Conservation (phyloP, 805 yeast genomes). For the Kazachstania viticola region DNA sequence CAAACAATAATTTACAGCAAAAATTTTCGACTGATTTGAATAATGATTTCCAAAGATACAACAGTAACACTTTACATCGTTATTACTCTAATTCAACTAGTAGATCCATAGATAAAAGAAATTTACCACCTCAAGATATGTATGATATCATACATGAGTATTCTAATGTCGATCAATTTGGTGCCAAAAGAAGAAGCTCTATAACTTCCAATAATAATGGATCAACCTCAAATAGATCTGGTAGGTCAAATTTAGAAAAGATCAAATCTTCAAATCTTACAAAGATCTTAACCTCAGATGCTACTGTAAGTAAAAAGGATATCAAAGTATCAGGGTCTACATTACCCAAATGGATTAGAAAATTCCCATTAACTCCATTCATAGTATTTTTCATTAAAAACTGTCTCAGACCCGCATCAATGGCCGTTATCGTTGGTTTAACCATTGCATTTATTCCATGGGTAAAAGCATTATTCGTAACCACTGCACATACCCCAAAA, state of each 20-base stretch:
- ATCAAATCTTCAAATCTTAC: constrained; percentile 18
- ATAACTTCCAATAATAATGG: constrained; percentile 1
- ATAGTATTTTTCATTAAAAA: constrained; percentile 35
- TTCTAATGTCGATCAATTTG: constrained; percentile 26
- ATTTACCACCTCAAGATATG: constrained; percentile 32
- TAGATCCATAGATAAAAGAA: constrained; percentile 23
- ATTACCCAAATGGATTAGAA: constrained; percentile 18
- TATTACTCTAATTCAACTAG: constrained; percentile 1
- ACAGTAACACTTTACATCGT: background rate
- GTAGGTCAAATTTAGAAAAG: constrained; percentile 6
- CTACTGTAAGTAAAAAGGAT: constrained; percentile 22
- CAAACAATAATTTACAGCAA: background rate
- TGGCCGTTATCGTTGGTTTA: constrained; percentile 55
- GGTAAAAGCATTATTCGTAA: constrained; percentile 61
- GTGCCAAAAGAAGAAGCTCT: constrained; percentile 16
- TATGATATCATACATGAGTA: constrained; percentile 40
- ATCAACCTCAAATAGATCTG: background rate
- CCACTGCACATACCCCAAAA: constrained; percentile 29
- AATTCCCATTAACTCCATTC: constrained; percentile 20
- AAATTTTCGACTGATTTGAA: too few species aligned
- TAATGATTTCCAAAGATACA: too few species aligned
- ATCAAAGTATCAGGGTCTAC: constrained; percentile 21
- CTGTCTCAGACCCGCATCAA: constrained; percentile 60
- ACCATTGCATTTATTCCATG: constrained; percentile 80
- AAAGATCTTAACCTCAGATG: constrained; percentile 26